Percentiles rank a stretch among this genome's conserved stretches.
Evolutionary conservation across 805 yeast species (phyloP).

Genomic region (Hyphopichia homilentoma): DNA sequence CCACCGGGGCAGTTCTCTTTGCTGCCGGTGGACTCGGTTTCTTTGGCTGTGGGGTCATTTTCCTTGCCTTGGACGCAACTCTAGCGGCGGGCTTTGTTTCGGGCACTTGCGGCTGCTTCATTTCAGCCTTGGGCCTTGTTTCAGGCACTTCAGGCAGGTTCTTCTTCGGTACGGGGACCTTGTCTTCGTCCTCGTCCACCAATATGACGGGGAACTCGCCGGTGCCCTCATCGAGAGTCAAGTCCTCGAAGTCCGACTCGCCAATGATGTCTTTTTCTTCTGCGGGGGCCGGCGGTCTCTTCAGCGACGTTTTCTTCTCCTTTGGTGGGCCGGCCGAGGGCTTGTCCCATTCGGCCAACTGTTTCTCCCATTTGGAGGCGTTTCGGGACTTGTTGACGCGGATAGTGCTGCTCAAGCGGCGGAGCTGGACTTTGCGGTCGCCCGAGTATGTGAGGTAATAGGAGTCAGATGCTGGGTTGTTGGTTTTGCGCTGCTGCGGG

Average conservation of each 20-base stretch:
- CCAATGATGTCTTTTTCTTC: conserved; percentile 19
- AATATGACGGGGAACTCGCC: conserved; percentile 5
- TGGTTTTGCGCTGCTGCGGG: conserved; percentile 20
- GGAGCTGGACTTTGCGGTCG: conserved; percentile 16
- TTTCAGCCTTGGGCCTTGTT: not conserved
- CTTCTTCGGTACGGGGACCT: not conserved
- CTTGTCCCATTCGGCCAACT: conserved; percentile 20
- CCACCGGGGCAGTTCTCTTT: not conserved
- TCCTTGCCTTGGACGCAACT: not conserved
- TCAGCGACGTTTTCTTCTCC: not conserved
- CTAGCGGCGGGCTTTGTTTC: not conserved
- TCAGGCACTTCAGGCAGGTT: not conserved
- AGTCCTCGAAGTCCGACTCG: conserved; percentile 38
- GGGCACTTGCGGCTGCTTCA: not conserved
- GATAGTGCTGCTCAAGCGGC: conserved; percentile 27
- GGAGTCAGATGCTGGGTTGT: conserved; percentile 19
- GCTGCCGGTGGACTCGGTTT: not conserved
- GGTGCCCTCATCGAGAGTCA: conserved; percentile 14
- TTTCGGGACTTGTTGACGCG: conserved; percentile 38
- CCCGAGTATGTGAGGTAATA: conserved; percentile 23
- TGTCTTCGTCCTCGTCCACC: not conserved
- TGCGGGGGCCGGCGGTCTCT: conserved; percentile 9
- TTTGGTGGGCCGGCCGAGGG: not conserved
- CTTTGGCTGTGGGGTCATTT: not conserved
- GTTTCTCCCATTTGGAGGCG: conserved; percentile 21